Conservation (phyloP, 768 basidiomycete genomes). For the Hericium erinaceus region DNA sequence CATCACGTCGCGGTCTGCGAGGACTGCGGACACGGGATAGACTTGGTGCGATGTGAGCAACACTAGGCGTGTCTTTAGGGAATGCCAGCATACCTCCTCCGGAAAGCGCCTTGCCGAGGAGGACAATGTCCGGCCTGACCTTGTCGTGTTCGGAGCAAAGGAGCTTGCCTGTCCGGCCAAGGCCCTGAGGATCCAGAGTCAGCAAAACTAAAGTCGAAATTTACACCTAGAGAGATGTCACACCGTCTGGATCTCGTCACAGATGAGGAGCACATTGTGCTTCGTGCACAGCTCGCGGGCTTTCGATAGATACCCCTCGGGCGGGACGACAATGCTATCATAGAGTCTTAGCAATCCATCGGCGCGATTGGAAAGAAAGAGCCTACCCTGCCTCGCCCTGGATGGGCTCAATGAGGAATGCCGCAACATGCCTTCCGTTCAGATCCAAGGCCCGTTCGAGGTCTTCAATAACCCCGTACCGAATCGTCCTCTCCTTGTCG, state of each 20-base stretch:
- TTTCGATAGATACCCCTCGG: conserved; percentile 72
- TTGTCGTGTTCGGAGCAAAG: conserved; percentile 83
- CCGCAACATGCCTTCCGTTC: conserved; percentile 78
- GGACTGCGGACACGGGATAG: conserved; percentile 93
- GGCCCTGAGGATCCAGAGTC: conserved; percentile 39
- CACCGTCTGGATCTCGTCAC: conserved; percentile 97
- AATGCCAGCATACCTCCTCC: conserved; percentile 63
- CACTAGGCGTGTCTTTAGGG: background rate
- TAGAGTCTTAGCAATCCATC: background rate
- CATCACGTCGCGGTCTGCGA: conserved; percentile 89
- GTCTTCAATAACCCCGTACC: conserved; percentile 78
- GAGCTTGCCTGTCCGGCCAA: conserved; percentile 91
- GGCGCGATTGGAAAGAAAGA: background rate
- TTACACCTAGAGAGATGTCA: conserved; percentile 4
- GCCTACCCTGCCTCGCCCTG: conserved; percentile 96
- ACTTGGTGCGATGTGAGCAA: conserved; percentile 34
- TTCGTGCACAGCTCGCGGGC: conserved; percentile 81
- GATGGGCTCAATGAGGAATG: conserved; percentile 94
- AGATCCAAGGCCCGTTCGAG: conserved; percentile 72
- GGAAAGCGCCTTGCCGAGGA: conserved; percentile 93
- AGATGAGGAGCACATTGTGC: conserved; percentile 92
- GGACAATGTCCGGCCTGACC: conserved; percentile 83
- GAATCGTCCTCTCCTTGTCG: conserved; percentile 48
- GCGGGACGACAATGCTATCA: conserved; percentile 82
- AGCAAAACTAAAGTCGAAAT: background rate